Evolutionary conservation across 371 early-diverging fungal genomes (phyloP).

Genomic region (Chytridium lagenaria): DNA sequence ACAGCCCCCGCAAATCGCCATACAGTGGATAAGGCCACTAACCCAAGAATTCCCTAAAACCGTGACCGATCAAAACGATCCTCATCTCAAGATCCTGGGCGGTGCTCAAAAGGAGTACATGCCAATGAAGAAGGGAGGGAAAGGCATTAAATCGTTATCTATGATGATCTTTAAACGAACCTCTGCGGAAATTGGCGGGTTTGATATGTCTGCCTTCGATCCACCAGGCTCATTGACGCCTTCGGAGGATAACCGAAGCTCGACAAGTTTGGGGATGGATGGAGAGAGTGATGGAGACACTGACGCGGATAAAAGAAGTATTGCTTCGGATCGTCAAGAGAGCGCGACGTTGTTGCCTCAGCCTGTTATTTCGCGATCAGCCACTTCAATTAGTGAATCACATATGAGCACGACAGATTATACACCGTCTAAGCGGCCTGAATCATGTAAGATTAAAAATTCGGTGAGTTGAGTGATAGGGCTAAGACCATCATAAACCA

Average conservation of each 20-base stretch:
- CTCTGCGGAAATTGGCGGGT: constrained; percentile 17
- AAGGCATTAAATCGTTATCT: constrained; percentile 35
- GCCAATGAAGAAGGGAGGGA: constrained; percentile 21
- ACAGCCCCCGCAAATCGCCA: constrained; percentile 35
- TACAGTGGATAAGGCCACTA: constrained; percentile 25
- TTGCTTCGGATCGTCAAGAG: background rate
- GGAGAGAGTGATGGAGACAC: constrained; percentile 4
- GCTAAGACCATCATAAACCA: background rate
- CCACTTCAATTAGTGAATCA: background rate
- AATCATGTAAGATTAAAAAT: constrained; percentile 8
- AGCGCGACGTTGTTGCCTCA: background rate
- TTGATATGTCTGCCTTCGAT: constrained; percentile 17
- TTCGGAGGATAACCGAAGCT: constrained; percentile 21
- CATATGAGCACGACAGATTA: background rate
- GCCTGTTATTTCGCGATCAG: background rate
- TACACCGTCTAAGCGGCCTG: background rate
- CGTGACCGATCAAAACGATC: constrained; percentile 37
- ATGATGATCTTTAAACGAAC: constrained; percentile 40
- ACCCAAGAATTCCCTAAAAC: constrained; percentile 46
- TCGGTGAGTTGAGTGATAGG: background rate
- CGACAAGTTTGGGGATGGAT: constrained; percentile 2
- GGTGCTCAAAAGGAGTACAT: constrained; percentile 19
- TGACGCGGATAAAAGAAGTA: background rate
- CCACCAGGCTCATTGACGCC: constrained; percentile 18
- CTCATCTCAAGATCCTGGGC: background rate